Percentiles rank a stretch among this genome's conserved stretches.
phyloP scores from a whole-genome alignment of 2,329 filamentous ascomycete species.

The Scytalidium lignicola region DNA sequence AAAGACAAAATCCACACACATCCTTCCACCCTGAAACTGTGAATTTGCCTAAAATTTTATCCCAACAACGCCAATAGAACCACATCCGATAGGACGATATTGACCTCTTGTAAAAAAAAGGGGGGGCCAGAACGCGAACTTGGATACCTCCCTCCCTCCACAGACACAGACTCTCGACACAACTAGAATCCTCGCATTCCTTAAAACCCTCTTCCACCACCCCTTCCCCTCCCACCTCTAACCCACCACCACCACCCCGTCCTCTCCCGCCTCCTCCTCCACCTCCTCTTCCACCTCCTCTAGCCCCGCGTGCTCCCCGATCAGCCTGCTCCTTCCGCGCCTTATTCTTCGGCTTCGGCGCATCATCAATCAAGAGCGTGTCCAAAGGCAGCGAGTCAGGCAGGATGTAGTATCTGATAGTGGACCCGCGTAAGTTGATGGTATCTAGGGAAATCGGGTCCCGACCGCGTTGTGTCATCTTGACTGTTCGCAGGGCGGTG shows the following conservation, averaged over 20 bases:
- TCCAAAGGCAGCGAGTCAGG: constrained; percentile 93
- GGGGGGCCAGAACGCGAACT: no score
- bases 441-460: constrained; percentile 85
- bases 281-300: constrained; percentile 40
- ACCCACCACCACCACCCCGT: no score
- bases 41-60: constrained; percentile 15
- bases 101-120: background rate
- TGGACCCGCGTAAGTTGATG: constrained; percentile 94
- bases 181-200: background rate
- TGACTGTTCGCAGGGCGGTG: constrained; percentile 88
- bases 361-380: constrained; percentile 91
- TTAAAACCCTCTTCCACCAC: constrained; percentile 35
- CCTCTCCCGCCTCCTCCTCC: constrained; percentile 48
- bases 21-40: constrained; percentile 7
- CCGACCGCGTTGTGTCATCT: constrained; percentile 88
- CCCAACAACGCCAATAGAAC: constrained; percentile 16
- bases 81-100: background rate
- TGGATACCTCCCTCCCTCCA: no score
- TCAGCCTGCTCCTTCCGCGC: constrained; percentile 80
- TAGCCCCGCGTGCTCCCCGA: constrained; percentile 48
- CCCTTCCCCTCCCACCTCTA: constrained; percentile 49
- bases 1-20: background rate
- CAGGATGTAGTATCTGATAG: constrained; percentile 93
- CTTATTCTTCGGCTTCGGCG: constrained; percentile 99
- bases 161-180: background rate